Conservation (phyloP, 2,329 filamentous ascomycete genomes). For the Pseudogymnoascus sp. region DNA sequence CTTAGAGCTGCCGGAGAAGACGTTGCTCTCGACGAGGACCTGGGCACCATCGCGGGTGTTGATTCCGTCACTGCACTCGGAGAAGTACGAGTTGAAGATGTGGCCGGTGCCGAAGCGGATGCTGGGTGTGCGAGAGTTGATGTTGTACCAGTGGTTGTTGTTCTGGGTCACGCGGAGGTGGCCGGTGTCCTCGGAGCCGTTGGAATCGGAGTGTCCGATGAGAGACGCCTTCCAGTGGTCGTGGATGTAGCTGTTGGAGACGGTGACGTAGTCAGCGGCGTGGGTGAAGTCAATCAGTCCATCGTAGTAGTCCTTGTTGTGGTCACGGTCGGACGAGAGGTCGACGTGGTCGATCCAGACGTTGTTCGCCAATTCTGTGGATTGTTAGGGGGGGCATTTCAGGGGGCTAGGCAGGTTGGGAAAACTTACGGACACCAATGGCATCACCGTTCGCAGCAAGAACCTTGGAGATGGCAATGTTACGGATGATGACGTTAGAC, state of each 20-base stretch:
- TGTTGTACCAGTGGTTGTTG: slow-evolving; percentile 57
- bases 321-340: slow-evolving; percentile 47
- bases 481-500: slow-evolving; percentile 53
- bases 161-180: slow-evolving; percentile 55
- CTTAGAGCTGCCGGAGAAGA: slow-evolving; percentile 38
- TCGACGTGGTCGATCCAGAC: slow-evolving; percentile 63
- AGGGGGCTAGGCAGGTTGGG: not conserved
- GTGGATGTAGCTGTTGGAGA: slow-evolving; percentile 43
- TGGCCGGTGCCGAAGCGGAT: slow-evolving; percentile 60
- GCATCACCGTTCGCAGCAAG: slow-evolving; percentile 48
- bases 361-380: slow-evolving; percentile 40
- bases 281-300: slow-evolving; percentile 57
- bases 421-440: slow-evolving; percentile 42
- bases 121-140: slow-evolving; percentile 54
- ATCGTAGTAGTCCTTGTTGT: slow-evolving; percentile 63
- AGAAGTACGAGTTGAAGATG: slow-evolving; percentile 46
- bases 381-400: slow-evolving; percentile 3
- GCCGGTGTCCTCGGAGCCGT: slow-evolving; percentile 49
- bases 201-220: slow-evolving; percentile 51
- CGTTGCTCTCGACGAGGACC: slow-evolving; percentile 48
- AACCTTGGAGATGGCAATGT: slow-evolving; percentile 51
- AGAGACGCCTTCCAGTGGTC: slow-evolving; percentile 56
- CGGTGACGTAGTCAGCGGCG: slow-evolving; percentile 51
- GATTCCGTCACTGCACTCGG: slow-evolving; percentile 40
- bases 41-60: slow-evolving; percentile 50